phyloP scores from a whole-genome alignment of 1,284 basidiomycete genomes.

The Apiotrichum mycotoxinovorans region DNA sequence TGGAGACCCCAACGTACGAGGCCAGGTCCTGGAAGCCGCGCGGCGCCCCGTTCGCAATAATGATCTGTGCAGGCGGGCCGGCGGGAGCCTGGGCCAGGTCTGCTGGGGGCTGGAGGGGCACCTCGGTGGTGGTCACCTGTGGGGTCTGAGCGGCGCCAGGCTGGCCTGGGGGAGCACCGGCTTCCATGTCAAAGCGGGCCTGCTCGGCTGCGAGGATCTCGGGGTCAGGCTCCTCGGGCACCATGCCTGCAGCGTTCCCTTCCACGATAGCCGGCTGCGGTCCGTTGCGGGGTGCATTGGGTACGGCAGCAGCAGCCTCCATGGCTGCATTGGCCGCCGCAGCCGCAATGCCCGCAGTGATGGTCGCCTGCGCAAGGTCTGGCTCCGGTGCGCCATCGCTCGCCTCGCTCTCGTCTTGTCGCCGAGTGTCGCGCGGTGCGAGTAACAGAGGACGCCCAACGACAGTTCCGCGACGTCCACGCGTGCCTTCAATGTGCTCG shows the following conservation, averaged over 20 bases:
- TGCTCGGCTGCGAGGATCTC: slow-evolving; percentile 44
- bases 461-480: slow-evolving; percentile 35
- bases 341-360: slow-evolving; percentile 31
- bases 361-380: slow-evolving; percentile 37
- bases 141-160: slow-evolving; percentile 42
- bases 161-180: slow-evolving; percentile 46
- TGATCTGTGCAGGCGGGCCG: slow-evolving; percentile 37
- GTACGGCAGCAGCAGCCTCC: slow-evolving; percentile 17
- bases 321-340: slow-evolving; percentile 30
- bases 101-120: slow-evolving; percentile 14
- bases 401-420: slow-evolving; percentile 35
- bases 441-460: slow-evolving; percentile 39
- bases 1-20: slow-evolving; percentile 42
- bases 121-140: slow-evolving; percentile 25
- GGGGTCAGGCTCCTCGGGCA: slow-evolving; percentile 37
- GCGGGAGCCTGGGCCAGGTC: slow-evolving; percentile 20
- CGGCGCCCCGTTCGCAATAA: slow-evolving; percentile 50
- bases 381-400: slow-evolving; percentile 40
- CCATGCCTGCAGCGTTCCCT: slow-evolving; percentile 22
- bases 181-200: slow-evolving; percentile 44
- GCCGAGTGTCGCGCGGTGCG: slow-evolving; percentile 27
- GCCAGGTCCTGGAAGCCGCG: slow-evolving; percentile 48
- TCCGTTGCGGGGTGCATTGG: slow-evolving; percentile 32
- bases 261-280: slow-evolving; percentile 32
- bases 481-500: slow-evolving; percentile 28